Evolutionary conservation across 1,139 yeast genomes (phyloP).

Genomic region (Petasospora rhodanensis): DNA sequence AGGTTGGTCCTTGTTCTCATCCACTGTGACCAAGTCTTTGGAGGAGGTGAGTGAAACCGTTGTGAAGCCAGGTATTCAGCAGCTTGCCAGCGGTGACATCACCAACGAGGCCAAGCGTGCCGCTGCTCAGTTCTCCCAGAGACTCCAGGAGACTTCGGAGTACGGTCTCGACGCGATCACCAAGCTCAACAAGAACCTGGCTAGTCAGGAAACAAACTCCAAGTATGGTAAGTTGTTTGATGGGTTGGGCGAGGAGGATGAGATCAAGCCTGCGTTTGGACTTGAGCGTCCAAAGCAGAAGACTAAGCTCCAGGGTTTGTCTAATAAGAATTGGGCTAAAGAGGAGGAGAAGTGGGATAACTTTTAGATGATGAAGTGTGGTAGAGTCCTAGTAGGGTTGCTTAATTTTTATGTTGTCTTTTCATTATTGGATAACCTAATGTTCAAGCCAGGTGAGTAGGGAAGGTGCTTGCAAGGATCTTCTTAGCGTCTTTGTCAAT

Average conservation of each 20-base stretch:
- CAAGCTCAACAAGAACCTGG: constrained; percentile 48
- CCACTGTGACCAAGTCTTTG: constrained; percentile 76
- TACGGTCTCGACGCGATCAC: constrained; percentile 65
- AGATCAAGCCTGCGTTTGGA: constrained; percentile 67
- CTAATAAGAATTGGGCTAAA: constrained; percentile 36
- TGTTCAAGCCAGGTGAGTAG: constrained; percentile 3
- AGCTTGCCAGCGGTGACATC: constrained; percentile 75
- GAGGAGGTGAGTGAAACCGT: constrained; percentile 83
- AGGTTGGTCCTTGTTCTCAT: constrained; percentile 93
- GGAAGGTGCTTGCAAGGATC: constrained; percentile 2
- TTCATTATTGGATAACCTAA: background rate
- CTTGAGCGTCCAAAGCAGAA: constrained; percentile 53
- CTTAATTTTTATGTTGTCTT: too few species aligned
- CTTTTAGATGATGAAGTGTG: constrained; percentile 25
- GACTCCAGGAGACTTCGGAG: constrained; percentile 83
- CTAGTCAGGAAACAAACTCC: constrained; percentile 26
- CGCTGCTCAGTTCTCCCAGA: constrained; percentile 92
- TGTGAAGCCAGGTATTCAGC: constrained; percentile 82
- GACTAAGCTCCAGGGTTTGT: constrained; percentile 52
- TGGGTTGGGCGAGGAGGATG: constrained; percentile 36
- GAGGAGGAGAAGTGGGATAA: constrained; percentile 44
- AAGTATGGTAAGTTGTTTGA: constrained; percentile 50
- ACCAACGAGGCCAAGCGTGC: constrained; percentile 73
- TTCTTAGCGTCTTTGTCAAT: constrained; percentile 41
- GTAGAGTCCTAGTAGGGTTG: too few species aligned